These are phyloP conservation scores for Penicillium argentinense DNA, from an alignment of 495 filamentous ascomycete species.

Conservation along the genomic window DNA sequence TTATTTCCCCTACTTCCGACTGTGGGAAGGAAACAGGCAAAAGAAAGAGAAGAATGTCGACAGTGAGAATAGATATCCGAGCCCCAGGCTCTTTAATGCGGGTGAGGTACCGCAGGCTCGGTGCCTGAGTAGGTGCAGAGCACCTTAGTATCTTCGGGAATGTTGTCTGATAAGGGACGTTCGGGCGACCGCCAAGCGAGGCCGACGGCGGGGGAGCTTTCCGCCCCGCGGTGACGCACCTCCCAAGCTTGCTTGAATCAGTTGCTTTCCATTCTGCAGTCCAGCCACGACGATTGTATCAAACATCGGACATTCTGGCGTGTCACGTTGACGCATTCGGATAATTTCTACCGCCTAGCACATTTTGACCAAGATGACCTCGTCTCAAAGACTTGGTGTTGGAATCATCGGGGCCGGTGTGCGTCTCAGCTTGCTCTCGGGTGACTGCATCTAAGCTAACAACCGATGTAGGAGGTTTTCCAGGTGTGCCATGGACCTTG, in stretches of 20 bases:
- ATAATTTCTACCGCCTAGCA: neutral
- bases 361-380: constrained; percentile 1
- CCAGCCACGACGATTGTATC: too few relatives aligned
- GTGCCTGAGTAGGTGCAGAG: too few relatives aligned
- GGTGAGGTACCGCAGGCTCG: too few relatives aligned
- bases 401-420: constrained; percentile 44
- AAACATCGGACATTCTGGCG: too few relatives aligned
- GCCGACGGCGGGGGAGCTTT: neutral
- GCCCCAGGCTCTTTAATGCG: too few relatives aligned
- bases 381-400: constrained; percentile 15
- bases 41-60: too few relatives aligned
- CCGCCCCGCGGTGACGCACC: neutral
- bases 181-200: neutral
- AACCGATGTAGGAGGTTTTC: constrained; percentile 33
- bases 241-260: neutral
- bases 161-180: too few relatives aligned
- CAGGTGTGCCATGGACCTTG: constrained; percentile 49
- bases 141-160: too few relatives aligned
- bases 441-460: neutral
- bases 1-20: too few relatives aligned
- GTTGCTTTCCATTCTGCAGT: too few relatives aligned
- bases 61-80: too few relatives aligned
- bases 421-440: neutral
- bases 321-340: neutral
- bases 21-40: too few relatives aligned